Conservation (phyloP, 805 yeast genomes). For the Jamesozyma lodderae region DNA sequence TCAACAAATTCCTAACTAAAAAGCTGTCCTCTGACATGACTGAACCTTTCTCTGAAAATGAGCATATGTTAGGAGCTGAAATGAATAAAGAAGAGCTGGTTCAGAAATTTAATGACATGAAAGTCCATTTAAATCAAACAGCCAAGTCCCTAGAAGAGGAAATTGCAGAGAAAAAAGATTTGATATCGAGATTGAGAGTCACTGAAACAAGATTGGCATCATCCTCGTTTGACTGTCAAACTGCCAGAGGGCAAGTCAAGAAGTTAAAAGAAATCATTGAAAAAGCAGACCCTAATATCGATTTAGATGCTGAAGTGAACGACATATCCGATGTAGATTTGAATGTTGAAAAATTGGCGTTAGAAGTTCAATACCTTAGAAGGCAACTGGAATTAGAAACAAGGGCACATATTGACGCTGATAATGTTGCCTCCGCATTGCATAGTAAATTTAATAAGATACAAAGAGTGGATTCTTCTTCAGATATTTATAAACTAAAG, state of each 20-base stretch:
- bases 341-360: conserved; percentile 24
- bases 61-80: conserved; percentile 5
- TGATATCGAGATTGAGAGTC: conserved; percentile 49
- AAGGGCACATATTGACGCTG: conserved; percentile 43
- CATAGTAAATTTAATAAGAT: conserved; percentile 20
- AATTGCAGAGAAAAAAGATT: conserved; percentile 33
- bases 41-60: not conserved
- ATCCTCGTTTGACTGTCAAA: conserved; percentile 52
- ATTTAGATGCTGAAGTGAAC: conserved; percentile 20
- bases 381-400: conserved; percentile 44
- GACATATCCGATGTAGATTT: conserved; percentile 17
- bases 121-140: conserved; percentile 44
- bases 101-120: conserved; percentile 34
- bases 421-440: conserved; percentile 31
- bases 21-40: conserved; percentile 15
- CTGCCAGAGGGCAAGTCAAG: conserved; percentile 35
- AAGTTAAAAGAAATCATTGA: conserved; percentile 28
- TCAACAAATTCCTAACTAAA: conserved; percentile 24
- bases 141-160: conserved; percentile 42
- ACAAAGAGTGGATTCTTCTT: conserved; percentile 23
- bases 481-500: conserved; percentile 36
- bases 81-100: conserved; percentile 12
- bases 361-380: conserved; percentile 43
- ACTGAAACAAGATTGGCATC: conserved; percentile 57
- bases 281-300: conserved; percentile 19